phyloP scores from a whole-genome alignment of 768 basidiomycete species.

The Tricholoma furcatifolium region DNA sequence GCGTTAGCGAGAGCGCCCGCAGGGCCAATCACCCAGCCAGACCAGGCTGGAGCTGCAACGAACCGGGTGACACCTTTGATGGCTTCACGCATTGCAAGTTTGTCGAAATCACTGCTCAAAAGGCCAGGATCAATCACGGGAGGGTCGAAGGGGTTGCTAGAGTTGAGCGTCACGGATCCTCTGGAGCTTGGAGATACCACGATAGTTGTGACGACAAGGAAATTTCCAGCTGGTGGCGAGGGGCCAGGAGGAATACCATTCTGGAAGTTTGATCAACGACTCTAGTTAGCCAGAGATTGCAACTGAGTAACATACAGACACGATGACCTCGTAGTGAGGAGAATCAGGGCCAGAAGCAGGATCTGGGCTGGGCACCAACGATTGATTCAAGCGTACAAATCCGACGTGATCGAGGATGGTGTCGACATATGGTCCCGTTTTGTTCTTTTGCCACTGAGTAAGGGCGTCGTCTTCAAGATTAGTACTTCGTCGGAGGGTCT shows the following conservation, averaged over 20 bases:
- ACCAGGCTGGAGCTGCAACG: slow-evolving; percentile 15
- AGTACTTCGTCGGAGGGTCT: slow-evolving; percentile 20
- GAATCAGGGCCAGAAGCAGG: slow-evolving; percentile 31
- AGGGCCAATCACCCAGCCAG: slow-evolving; percentile 17
- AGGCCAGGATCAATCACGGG: slow-evolving; percentile 49
- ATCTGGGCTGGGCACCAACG: slow-evolving; percentile 16
- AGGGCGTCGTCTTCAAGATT: slow-evolving; percentile 11
- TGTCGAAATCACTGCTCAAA: slow-evolving; percentile 25
- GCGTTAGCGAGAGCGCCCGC: slow-evolving; percentile 6
- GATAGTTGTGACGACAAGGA: slow-evolving; percentile 8
- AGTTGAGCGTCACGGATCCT: slow-evolving; percentile 26
- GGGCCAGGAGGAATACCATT: slow-evolving; percentile 12
- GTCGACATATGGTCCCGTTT: slow-evolving; percentile 29
- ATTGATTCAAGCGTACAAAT: slow-evolving; percentile 25
- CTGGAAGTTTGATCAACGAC: not conserved
- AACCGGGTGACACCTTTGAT: slow-evolving; percentile 18
- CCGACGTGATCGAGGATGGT: slow-evolving; percentile 24
- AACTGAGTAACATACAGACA: slow-evolving; percentile 22
- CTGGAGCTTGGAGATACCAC: slow-evolving; percentile 20
- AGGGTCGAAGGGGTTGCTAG: slow-evolving; percentile 39
- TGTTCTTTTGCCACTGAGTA: slow-evolving; percentile 26
- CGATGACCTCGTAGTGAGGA: slow-evolving; percentile 33
- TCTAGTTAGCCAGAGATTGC: not conserved
- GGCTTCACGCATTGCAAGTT: slow-evolving; percentile 22
- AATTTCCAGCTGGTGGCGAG: slow-evolving; percentile 13